phyloP scores from a whole-genome alignment of 495 filamentous ascomycete genomes.

The Mycothermus thermophilus region DNA sequence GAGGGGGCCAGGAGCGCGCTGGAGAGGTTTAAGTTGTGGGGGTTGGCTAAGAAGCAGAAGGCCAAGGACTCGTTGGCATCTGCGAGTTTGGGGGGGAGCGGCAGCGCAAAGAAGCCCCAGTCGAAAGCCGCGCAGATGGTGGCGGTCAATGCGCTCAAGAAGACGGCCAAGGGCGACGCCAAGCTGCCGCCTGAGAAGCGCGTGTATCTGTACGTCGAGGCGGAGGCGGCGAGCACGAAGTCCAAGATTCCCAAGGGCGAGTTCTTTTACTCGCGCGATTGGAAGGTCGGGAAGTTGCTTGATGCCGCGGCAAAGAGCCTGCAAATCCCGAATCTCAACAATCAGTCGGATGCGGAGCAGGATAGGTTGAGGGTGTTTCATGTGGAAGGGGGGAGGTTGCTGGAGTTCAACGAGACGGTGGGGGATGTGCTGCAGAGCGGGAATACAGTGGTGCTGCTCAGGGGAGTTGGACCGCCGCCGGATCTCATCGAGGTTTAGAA shows the following conservation, averaged over 20 bases:
- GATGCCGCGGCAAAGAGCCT: constrained; percentile 75
- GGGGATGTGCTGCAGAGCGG: constrained; percentile 58
- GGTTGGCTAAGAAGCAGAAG: constrained; percentile 32
- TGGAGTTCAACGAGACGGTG: constrained; percentile 75
- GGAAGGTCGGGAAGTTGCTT: constrained; percentile 76
- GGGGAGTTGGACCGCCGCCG: constrained; percentile 55
- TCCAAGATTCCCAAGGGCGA: constrained; percentile 61
- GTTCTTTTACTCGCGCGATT: constrained; percentile 75
- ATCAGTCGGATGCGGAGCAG: constrained; percentile 62
- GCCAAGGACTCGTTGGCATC: constrained; percentile 13
- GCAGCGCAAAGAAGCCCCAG: constrained; percentile 36
- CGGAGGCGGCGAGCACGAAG: constrained; percentile 62
- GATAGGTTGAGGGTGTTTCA: constrained; percentile 76
- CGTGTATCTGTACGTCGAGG: constrained; percentile 75
- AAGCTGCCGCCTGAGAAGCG: constrained; percentile 65
- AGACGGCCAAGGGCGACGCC: constrained; percentile 75
- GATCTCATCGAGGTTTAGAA: constrained; percentile 31
- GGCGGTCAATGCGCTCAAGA: constrained; percentile 63
- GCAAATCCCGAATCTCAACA: constrained; percentile 79
- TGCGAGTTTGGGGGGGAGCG: constrained; percentile 18
- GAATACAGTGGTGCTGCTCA: constrained; percentile 76
- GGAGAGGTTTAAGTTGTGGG: constrained; percentile 45
- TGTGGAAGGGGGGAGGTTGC: constrained; percentile 70
- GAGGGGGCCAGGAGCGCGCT: constrained; percentile 52
- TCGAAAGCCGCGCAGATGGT: constrained; percentile 47